Percentiles rank a stretch among this genome's conserved stretches.
These are phyloP conservation scores for Saturnispora gosingensis DNA, from an alignment of 805 yeast genomes.

Conservation along the genomic window DNA sequence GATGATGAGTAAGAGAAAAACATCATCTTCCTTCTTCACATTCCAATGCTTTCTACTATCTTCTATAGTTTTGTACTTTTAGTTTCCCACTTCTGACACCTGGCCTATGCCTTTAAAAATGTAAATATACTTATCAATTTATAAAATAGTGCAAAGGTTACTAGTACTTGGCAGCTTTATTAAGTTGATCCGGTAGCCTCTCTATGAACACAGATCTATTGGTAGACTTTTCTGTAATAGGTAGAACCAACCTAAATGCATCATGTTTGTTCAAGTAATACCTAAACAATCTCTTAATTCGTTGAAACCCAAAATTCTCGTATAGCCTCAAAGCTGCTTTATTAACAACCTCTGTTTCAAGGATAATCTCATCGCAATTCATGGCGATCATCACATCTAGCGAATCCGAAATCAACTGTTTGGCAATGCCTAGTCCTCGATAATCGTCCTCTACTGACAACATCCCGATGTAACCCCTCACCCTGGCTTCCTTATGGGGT, in stretches of 20 bases:
- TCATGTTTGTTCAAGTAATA: slow-evolving; percentile 91
- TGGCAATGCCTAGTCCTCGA: slow-evolving; percentile 80
- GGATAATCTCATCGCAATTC: slow-evolving; percentile 79
- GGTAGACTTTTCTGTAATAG: slow-evolving; percentile 55
- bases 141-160: slow-evolving; percentile 1
- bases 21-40: background rate
- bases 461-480: slow-evolving; percentile 95
- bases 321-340: slow-evolving; percentile 27
- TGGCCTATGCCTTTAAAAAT: slow-evolving; percentile 2
- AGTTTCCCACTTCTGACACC: background rate
- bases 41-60: background rate
- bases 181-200: slow-evolving; percentile 16
- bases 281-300: slow-evolving; percentile 54
- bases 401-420: slow-evolving; percentile 51
- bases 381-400: slow-evolving; percentile 54
- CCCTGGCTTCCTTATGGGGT: slow-evolving; percentile 59
- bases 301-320: slow-evolving; percentile 30
- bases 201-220: slow-evolving; percentile 46
- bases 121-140: background rate
- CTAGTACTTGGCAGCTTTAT: slow-evolving; percentile 20
- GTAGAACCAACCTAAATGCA: slow-evolving; percentile 80
- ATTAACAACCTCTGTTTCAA: slow-evolving; percentile 87
- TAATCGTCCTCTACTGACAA: slow-evolving; percentile 66
- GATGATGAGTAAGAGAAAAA: slow-evolving; percentile 55
- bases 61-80: slow-evolving; percentile 1